Evolutionary conservation across 176 grass and related monocot species (phyloP), one percentile per base, ranked within the genome.

Genomic region (Aegilops longissima): DNA sequence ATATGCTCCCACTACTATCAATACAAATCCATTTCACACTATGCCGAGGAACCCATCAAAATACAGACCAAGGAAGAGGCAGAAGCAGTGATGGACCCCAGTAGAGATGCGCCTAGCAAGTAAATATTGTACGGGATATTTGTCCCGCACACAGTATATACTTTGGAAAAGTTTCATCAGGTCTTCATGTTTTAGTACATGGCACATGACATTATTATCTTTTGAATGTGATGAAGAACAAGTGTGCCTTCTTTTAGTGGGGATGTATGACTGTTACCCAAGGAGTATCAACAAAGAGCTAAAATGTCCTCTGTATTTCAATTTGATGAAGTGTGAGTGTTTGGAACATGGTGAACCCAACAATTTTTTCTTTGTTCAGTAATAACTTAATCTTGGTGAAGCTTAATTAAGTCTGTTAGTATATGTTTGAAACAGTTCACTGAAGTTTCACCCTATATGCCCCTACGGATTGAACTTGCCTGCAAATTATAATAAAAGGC

Each of bases 1-100:
- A 63, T 91, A 31, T 97, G 88, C 70, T 87, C 92, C n/a, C 83
- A 92, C 84, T 90, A 87, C 68, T 94, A 94, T 69, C 83, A 86
- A 33, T 97, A 93, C 63, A 97, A 97, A 84, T 62, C 67, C 25
- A 89, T 92, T 90, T 77, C 89, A 3, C 31, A 17, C 66, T 56
- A 86, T n/a, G 40, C 11, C 34, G 84, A 86, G 64, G 54, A 73
- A 30, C 23, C 64, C 54, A 83, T 70, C 29, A 72, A 86, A 78
- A 56, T 39, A 31, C 30, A 64, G 5, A 70, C 51, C 20, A 70
- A 69, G 38, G 78, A 83, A 77, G 72, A 77, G 35, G 47, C 36
- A 87, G 73, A 67, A 83, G 72, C 73, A 79, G 54, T 72, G 17
- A 73, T 79, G 8, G 33, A 31, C 40, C 78, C 73, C 0, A 13